Base-by-base conservation (phyloP, 2,329 filamentous ascomycete genomes). In the Hypoxylon sp. region DNA sequence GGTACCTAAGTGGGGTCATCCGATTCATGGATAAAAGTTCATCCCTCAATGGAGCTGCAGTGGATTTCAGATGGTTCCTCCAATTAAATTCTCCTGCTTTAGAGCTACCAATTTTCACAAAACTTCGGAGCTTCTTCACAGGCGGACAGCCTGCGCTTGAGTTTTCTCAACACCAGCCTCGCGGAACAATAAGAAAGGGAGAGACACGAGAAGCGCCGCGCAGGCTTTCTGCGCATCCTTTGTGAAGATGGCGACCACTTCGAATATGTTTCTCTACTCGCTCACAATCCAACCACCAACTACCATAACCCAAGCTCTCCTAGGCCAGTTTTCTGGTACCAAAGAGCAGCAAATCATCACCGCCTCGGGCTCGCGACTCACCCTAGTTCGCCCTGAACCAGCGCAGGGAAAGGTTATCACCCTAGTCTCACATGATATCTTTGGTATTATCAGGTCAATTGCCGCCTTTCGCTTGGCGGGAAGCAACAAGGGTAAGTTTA, bases 331-430 rank as follows among this genome's bases (percentile, higher is more conserved):
- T 80, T 90, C 93, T 64, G 94, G 94, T 70, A 97, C 93, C 68
- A 97, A 94, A 81, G 94, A 97, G 80, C 95, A 99, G 84, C 94
- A 97, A 80, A 97, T 99, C 76, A 88, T 97, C 77, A 94, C 94
- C 26, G 94, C 91, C 50, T 94, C 93, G 54, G 95, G 95, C 65
- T 97, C 95, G 64, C 91, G 91, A 70, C 87, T 99, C 64, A 91
- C 91, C 39, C 87, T 99, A 58, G 87, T 97, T 74, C 91, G 94
- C 64, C 93, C 95, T 20, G 92, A 97, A 75, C 89, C 93, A 22
- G 85, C 89, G 1, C 90, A 94, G 75, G 93, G 93, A 68, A 97
- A 95, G 78, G 89, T 98, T 73, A 87, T 90, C 51, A 93, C 93
- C 5, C 81, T 97, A 26, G 86, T 96, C 65, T 93, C 94, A 1